Percentiles rank a stretch among this genome's conserved stretches.
phyloP scores from a whole-genome alignment of 2,329 filamentous ascomycete species.

The Microdochium nivale region DNA sequence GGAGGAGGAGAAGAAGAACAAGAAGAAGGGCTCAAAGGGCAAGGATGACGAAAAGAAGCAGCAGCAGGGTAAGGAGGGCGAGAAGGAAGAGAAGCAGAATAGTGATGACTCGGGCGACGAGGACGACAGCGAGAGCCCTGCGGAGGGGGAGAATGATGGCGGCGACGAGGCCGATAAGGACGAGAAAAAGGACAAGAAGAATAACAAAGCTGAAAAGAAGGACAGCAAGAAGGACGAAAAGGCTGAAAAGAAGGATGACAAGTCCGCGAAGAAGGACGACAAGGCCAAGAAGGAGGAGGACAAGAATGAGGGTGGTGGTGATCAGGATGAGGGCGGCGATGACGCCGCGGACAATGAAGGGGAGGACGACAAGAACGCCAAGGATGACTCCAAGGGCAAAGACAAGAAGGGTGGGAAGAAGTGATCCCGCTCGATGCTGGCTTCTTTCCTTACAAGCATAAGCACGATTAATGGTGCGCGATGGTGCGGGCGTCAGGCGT shows the following conservation, averaged over 20 bases:
- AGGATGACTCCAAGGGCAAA: constrained; percentile 4
- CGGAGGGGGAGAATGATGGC: constrained; percentile 5
- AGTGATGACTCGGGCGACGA: constrained; percentile 11
- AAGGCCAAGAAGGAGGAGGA: constrained; percentile 11
- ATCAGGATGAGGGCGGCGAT: constrained; percentile 10
- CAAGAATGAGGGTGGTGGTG: constrained; percentile 3
- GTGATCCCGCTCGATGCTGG: not conserved
- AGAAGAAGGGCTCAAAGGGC: constrained; percentile 7
- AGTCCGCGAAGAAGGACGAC: constrained; percentile 11
- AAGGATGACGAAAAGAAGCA: constrained; percentile 15
- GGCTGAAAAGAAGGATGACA: constrained; percentile 6
- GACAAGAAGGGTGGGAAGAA: constrained; percentile 1
- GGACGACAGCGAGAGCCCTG: not conserved
- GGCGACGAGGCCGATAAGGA: constrained; percentile 14
- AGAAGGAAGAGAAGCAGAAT: constrained; percentile 21
- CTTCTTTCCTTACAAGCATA: not conserved
- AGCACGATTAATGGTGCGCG: no score
- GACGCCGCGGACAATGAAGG: constrained; percentile 5
- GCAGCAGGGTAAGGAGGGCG: constrained; percentile 24
- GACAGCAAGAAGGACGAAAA: constrained; percentile 14
- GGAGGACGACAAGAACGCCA: constrained; percentile 4
- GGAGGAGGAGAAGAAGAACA: constrained; percentile 19
- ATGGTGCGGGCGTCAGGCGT: no score
- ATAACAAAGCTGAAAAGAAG: constrained; percentile 8
- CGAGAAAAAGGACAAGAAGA: constrained; percentile 14